Base-by-base conservation (phyloP, 805 yeast species). In the Scheffersomyces coipomensis region DNA sequence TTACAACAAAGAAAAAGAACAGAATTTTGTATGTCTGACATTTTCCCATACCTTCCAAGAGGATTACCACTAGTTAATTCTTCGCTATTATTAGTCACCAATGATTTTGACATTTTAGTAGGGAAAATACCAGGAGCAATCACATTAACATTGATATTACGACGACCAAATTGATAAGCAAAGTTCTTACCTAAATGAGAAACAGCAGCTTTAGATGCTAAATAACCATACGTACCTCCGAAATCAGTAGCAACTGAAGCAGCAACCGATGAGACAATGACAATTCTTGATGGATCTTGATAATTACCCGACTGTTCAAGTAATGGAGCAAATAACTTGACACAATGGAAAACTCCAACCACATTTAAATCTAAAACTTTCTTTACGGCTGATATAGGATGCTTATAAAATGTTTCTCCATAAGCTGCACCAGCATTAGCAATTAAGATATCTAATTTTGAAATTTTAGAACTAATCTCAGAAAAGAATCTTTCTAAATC, bases 361-460 rank as follows among this genome's bases (percentile, higher is more conserved):
- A 81, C 68, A 47, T 82, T 82, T 43, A 81, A 67, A 39, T 71
- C 75, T 51, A 80, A 51, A 7, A 82, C 81, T 56, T 80, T 80
- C 46, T 69, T 74, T 42, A 81, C 53, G 1, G 83, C 85, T 2
- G 57, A 40, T 24, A 76, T 77, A 2, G 84, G 77, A 50, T 82
- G 86, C 10, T 60, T 56, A 16, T 64, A 76, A 34, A 82, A 58
- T 9, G 74, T 73, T 1, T 75, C 78, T 17, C 87, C 88, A 86
- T 85, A 82, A 3, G 81, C 59, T 6, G 86, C 85, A n/a, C 88
- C 88, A 3, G 88, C 87, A 48, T 82, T 82, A 33, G 86, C 84
- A 47, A 79, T 68, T 44, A 82, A 64, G 40, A 82, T 77, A 55
- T 82, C 79, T 24, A 81, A 66, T 46, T 68, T 62, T 16, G 52